phyloP scores from a whole-genome alignment of 805 yeast species.

The Saccharomycopsis guyanensis region DNA sequence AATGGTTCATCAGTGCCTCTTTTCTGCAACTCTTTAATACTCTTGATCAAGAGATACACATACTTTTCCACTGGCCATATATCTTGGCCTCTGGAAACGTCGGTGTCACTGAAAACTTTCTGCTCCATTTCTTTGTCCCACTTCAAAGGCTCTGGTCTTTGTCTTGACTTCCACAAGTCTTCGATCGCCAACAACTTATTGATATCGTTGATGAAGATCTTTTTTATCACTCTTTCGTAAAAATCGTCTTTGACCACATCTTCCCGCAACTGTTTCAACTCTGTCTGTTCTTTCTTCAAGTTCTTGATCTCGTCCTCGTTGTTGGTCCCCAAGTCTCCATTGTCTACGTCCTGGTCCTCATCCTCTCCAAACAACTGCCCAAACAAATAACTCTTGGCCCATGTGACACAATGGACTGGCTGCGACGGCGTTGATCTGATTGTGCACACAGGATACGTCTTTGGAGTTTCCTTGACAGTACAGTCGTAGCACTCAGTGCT shows the following conservation, averaged over 20 bases:
- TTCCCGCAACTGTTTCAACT: constrained; percentile 43
- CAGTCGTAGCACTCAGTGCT: constrained; percentile 91
- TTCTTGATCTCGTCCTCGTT: constrained; percentile 59
- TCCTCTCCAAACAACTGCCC: constrained; percentile 66
- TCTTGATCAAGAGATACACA: constrained; percentile 13
- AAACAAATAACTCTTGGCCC: constrained; percentile 93
- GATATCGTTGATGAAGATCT: constrained; percentile 69
- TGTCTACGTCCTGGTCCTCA: constrained; percentile 26
- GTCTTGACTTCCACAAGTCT: constrained; percentile 69
- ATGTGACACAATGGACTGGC: constrained; percentile 92
- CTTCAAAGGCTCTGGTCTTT: constrained; percentile 58
- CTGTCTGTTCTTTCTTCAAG: constrained; percentile 60
- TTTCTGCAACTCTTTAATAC: constrained; percentile 14
- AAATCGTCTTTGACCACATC: constrained; percentile 29
- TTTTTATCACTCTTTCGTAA: constrained; percentile 39
- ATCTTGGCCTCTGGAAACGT: constrained; percentile 28
- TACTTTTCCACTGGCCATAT: constrained; percentile 45
- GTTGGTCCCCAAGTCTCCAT: constrained; percentile 47
- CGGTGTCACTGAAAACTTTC: constrained; percentile 18
- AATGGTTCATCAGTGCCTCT: constrained; percentile 26
- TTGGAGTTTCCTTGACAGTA: constrained; percentile 77
- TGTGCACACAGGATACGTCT: constrained; percentile 91
- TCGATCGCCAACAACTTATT: constrained; percentile 63
- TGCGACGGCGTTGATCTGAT: constrained; percentile 94
- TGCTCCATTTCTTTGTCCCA: constrained; percentile 24